Evolutionary conservation across 202 grass and related monocot genomes (phyloP).

Genomic region (Panicum hallii): DNA sequence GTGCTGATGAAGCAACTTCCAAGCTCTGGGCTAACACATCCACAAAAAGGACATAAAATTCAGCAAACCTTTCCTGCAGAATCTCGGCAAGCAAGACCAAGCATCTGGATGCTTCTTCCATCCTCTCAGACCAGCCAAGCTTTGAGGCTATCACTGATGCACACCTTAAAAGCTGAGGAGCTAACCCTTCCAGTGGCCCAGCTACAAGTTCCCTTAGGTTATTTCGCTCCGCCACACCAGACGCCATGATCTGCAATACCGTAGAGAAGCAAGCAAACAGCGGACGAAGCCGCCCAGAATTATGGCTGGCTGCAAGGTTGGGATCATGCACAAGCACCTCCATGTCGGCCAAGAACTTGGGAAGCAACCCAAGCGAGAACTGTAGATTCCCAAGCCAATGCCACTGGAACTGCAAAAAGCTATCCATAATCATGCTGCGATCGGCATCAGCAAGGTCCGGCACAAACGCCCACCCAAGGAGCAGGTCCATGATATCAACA

Average conservation of each 20-base stretch:
- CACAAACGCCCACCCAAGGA: conserved; percentile 91
- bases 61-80: conserved; percentile 78
- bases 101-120: conserved; percentile 80
- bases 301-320: conserved; percentile 56
- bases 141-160: conserved; percentile 71
- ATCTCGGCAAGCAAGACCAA: conserved; percentile 86
- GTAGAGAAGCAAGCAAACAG: conserved; percentile 94
- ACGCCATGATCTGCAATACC: conserved; percentile 80
- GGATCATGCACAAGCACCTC: conserved; percentile 80
- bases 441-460: conserved; percentile 76
- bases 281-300: conserved; percentile 62
- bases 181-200: conserved; percentile 71
- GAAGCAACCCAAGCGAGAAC: conserved; percentile 77
- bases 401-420: conserved; percentile 86
- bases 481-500: conserved; percentile 85
- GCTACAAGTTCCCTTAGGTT: conserved; percentile 66
- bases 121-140: conserved; percentile 80
- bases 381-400: conserved; percentile 90
- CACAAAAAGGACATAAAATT: conserved; percentile 75
- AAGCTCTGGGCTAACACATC: conserved; percentile 77
- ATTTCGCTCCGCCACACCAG: conserved; percentile 69
- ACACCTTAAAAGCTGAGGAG: conserved; percentile 80
- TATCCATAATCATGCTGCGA: conserved; percentile 81
- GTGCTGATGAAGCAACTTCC: conserved; percentile 53
- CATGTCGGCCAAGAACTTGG: conserved; percentile 94